Evolutionary conservation across 2,329 filamentous ascomycete species (phyloP).

Genomic region (Cercospora sp.): DNA sequence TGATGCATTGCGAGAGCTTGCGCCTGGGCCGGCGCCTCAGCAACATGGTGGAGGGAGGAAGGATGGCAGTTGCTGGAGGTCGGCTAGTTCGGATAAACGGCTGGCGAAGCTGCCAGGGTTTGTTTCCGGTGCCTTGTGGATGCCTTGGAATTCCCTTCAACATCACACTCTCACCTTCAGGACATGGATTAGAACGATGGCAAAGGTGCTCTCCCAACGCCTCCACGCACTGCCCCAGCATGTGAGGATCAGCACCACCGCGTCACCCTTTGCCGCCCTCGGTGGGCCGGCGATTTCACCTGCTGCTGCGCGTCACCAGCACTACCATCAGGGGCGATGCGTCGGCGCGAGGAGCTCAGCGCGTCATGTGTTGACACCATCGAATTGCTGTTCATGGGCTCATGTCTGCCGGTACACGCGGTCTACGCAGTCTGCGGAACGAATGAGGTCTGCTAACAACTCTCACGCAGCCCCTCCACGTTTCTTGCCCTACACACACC

Average conservation of each 20-base stretch:
- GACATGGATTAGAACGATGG: constrained; percentile 12
- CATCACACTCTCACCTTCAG: constrained; percentile 1
- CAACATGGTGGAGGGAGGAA: not conserved
- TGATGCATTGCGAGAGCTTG: not conserved
- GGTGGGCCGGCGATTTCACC: not conserved
- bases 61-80: not conserved
- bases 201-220: constrained; percentile 8
- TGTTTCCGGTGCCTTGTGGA: not conserved
- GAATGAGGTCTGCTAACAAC: not conserved
- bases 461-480: not conserved
- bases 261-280: not conserved
- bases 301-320: not conserved
- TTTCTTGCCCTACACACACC: constrained; percentile 2
- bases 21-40: not conserved
- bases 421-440: not conserved
- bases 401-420: constrained; percentile 6
- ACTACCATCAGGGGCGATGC: constrained; percentile 15
- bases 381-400: not conserved
- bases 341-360: constrained; percentile 7
- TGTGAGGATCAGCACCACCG: constrained; percentile 1
- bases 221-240: constrained; percentile 9
- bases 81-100: constrained; percentile 6
- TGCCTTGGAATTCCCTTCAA: not conserved
- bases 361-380: not conserved
- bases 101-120: not conserved